A percentile compares a stretch with the other conserved stretches of the same genome.
Evolutionary conservation across 2,329 filamentous ascomycete genomes (phyloP).

Genomic region (Fusarium poae): DNA sequence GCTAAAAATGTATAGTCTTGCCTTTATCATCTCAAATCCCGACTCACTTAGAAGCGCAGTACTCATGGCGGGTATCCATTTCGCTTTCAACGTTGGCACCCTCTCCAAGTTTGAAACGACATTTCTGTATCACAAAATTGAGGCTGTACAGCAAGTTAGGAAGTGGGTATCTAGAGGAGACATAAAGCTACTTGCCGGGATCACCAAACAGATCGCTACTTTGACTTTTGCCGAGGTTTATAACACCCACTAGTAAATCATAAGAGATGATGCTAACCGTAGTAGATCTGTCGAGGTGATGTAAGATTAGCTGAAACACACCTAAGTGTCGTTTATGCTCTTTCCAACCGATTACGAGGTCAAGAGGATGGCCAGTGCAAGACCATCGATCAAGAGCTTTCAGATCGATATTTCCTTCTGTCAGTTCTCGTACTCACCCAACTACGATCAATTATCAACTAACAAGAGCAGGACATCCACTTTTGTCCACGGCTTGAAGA

Average conservation of each 20-base stretch:
- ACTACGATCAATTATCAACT: accelerated
- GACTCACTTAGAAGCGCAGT: constrained; percentile 20
- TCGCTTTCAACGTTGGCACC: constrained; percentile 14
- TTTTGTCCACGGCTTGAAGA: constrained; percentile 12
- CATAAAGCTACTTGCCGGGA: not conserved
- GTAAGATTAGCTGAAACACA: constrained; percentile 15
- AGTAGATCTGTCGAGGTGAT: constrained; percentile 15
- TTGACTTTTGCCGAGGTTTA: constrained; percentile 25
- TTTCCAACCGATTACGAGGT: not conserved
- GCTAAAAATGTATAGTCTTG: not conserved
- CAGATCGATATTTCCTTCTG: constrained; percentile 22
- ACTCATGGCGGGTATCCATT: constrained; percentile 22
- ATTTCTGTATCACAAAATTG: constrained; percentile 18
- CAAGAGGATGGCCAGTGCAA: not conserved
- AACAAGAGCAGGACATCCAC: not conserved
- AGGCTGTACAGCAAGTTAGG: constrained; percentile 21
- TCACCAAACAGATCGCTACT: constrained; percentile 17
- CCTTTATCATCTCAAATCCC: constrained; percentile 4
- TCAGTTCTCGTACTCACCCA: accelerated
- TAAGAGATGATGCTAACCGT: accelerated
- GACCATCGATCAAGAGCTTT: constrained; percentile 7
- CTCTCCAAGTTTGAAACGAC: constrained; percentile 16
- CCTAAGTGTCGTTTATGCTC: constrained; percentile 5
- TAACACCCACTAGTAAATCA: accelerated
- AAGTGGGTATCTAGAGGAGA: constrained; percentile 1